Evolutionary conservation across 331 rosid species (phyloP), one percentile per base, ranked within the genome.

Genomic region (Ulmus americana): DNA sequence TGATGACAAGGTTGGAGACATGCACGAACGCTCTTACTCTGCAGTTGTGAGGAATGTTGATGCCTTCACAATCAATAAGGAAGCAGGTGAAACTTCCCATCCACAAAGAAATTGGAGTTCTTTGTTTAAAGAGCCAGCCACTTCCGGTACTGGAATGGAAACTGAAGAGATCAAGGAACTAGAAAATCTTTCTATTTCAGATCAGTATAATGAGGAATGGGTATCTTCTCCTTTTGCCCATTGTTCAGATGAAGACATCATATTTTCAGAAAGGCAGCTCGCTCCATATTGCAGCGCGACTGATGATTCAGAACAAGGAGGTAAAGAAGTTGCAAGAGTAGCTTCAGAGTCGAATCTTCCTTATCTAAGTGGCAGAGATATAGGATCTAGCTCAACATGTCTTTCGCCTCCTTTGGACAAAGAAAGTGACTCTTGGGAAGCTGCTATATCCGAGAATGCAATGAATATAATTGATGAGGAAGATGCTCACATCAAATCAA

Each of bases 41-140:
- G 20, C 42, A 44, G 59, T 10, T 38, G 39, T 6, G 57, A n/a
- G 40, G 28, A 18, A 53, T 53, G 4, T 18, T 15, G 58, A 10
- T 20, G 58, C 40, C 14, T 53, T 13, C 22, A 39, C 58, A 3
- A 38, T 56, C 61, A 6, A 28, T 35, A 56, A 56, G 43, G n/a
- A 56, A 56, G 39, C 45, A 6, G 45, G 16, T 56, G 16, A 56
- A 56, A 55, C 55, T 18, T 13, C 14, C 45, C 64, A 22, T 55
- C 59, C 59, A 16, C 51, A 10, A 15, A 68, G 59, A 55, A 68
- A 54, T 52, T 76, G 73, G 78, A 76, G 67, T 46, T 60, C 58
- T 46, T 67, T 64, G 59, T 72, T 59, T 54, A 45, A 69, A 50
- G 70, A 20, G 14, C 72, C 71, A 55, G 10, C 64, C 16, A 7